Conservation (phyloP, 1,139 yeast genomes). For the Fermentozyma sake region DNA sequence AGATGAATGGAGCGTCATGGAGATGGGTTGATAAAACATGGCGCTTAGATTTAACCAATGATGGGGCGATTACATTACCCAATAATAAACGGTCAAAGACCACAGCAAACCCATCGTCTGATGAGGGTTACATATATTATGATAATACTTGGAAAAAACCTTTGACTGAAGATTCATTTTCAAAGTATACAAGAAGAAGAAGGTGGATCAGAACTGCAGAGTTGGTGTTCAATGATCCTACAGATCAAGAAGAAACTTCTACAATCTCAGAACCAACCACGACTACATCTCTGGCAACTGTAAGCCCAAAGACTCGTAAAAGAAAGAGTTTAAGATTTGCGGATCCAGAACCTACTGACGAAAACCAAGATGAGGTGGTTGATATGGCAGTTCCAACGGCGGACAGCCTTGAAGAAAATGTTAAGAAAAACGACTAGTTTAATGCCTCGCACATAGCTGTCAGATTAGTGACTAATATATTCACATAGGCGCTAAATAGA, state of each 20-base stretch:
- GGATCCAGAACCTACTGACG: slow-evolving; percentile 17
- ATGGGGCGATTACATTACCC: slow-evolving; percentile 73
- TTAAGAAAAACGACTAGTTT: too few species aligned
- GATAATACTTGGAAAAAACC: slow-evolving; percentile 96
- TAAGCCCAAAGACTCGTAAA: slow-evolving; percentile 11
- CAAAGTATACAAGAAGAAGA: slow-evolving; percentile 89
- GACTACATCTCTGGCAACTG: slow-evolving; percentile 3
- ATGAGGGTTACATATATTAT: slow-evolving; percentile 83
- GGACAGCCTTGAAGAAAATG: too few species aligned
- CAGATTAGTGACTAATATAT: too few species aligned
- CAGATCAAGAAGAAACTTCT: slow-evolving; percentile 2
- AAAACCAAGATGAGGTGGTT: too few species aligned
- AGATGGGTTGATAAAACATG: slow-evolving; percentile 92
- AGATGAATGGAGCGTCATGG: slow-evolving; percentile 73
- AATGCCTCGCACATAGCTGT: too few species aligned
- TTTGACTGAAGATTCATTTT: slow-evolving; percentile 78
- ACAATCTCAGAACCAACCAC: not conserved
- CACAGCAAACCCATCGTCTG: slow-evolving; percentile 70
- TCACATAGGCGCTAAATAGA: too few species aligned
- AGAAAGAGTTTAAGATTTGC: slow-evolving; percentile 41
- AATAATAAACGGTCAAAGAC: slow-evolving; percentile 60
- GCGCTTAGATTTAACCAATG: slow-evolving; percentile 85
- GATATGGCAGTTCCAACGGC: too few species aligned
- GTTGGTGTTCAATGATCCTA: slow-evolving; percentile 44
- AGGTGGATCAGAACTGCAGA: slow-evolving; percentile 96